Percentiles rank a stretch among this genome's conserved stretches.
Conservation (phyloP, 495 filamentous ascomycete genomes). For the Xylaria nigripes region DNA sequence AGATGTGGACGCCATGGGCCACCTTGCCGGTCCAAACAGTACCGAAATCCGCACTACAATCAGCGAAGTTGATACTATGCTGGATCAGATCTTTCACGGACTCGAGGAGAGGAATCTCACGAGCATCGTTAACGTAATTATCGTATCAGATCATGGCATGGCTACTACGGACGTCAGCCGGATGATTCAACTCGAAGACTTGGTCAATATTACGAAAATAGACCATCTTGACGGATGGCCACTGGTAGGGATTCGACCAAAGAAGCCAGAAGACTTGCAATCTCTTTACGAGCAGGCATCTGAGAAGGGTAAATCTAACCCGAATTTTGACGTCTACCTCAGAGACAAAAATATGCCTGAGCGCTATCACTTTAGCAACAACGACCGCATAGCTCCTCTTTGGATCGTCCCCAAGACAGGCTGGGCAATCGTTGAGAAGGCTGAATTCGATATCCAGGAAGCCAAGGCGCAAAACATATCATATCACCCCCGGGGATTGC, state of each 20-base stretch:
- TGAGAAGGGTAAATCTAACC: slow-evolving; percentile 45
- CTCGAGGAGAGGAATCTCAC: slow-evolving; percentile 78
- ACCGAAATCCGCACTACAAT: slow-evolving; percentile 78
- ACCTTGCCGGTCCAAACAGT: slow-evolving; percentile 86
- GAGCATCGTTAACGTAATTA: slow-evolving; percentile 82
- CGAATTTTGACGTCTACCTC: slow-evolving; percentile 76
- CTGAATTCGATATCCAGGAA: slow-evolving; percentile 63
- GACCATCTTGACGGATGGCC: slow-evolving; percentile 94
- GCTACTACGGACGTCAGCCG: slow-evolving; percentile 75
- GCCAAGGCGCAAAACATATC: slow-evolving; percentile 50
- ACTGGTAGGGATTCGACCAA: slow-evolving; percentile 75
- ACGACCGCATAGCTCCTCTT: slow-evolving; percentile 79
- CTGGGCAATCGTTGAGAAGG: slow-evolving; percentile 76
- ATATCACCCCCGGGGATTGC: slow-evolving; percentile 72
- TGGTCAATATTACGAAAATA: slow-evolving; percentile 65
- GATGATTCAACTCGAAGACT: slow-evolving; percentile 88
- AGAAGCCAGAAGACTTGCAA: slow-evolving; percentile 50
- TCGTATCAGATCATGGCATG: slow-evolving; percentile 99
- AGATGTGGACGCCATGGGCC: slow-evolving; percentile 77
- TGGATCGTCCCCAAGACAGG: slow-evolving; percentile 89
- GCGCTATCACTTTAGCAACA: slow-evolving; percentile 77
- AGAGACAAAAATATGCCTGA: slow-evolving; percentile 75
- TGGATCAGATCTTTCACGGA: slow-evolving; percentile 64
- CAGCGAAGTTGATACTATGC: slow-evolving; percentile 64
- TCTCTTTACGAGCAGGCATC: slow-evolving; percentile 43